Conservation (phyloP, 345 rosid genomes). For the Gossypium stocksii region DNA sequence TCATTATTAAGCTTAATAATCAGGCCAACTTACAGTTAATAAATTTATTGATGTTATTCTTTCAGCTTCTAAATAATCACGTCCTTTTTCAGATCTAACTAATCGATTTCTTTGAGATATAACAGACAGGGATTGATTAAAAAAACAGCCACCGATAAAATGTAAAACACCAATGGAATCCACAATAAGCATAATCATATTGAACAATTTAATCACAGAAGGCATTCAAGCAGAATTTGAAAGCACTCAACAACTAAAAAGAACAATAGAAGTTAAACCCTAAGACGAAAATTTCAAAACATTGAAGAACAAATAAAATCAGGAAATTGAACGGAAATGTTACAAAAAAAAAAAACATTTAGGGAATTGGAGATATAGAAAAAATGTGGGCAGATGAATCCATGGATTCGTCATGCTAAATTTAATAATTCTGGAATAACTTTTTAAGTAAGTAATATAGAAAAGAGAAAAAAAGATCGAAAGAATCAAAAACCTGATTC, state of each 20-base stretch:
- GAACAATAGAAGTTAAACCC: conserved; percentile 6
- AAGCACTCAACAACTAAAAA: not conserved
- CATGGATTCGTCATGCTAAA: not conserved
- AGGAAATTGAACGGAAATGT: not conserved
- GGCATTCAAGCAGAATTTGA: not conserved
- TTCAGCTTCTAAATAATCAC: not conserved
- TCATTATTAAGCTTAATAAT: too few relatives aligned
- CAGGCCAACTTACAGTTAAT: too few relatives aligned
- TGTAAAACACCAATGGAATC: not conserved
- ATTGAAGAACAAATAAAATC: not conserved
- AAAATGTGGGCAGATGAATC: not conserved
- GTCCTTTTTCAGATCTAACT: not conserved
- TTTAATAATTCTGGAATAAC: not conserved
- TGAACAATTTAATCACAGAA: not conserved
- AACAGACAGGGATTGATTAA: not conserved
- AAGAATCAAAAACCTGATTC: conserved; percentile 7
- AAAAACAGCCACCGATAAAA: not conserved
- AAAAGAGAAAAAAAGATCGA: not conserved
- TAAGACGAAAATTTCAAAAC: not conserved
- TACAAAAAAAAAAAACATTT: not conserved
- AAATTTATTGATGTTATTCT: not conserved
- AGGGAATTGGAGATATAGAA: not conserved
- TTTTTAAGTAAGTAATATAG: not conserved
- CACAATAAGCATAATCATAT: not conserved
- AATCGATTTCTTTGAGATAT: not conserved